Percentiles rank a stretch among this genome's conserved stretches.
phyloP scores from a whole-genome alignment of 805 yeast species.

The Starmerella davenportii region DNA sequence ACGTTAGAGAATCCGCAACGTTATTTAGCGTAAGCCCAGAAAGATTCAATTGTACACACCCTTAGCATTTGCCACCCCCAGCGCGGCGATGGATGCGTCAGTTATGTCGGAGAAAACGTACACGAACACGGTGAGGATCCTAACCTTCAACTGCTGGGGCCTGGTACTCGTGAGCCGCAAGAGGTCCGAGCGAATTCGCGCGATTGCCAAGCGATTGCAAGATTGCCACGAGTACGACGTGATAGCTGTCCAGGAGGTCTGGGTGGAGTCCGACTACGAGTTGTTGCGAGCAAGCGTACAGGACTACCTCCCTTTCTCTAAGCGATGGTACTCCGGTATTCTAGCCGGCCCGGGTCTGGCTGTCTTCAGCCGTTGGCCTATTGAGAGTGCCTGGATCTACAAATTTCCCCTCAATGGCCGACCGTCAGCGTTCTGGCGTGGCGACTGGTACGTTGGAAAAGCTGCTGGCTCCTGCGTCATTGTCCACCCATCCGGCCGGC shows the following conservation, averaged over 20 bases:
- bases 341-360: conserved; percentile 87
- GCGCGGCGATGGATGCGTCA: too few relatives aligned
- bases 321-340: conserved; percentile 68
- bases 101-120: not conserved
- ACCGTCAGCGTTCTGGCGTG: conserved; percentile 81
- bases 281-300: conserved; percentile 33
- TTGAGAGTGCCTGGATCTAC: conserved; percentile 57
- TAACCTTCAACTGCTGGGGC: conserved; percentile 45
- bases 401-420: conserved; percentile 86
- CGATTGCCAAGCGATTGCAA: conserved; percentile 48
- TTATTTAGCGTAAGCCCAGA: too few relatives aligned
- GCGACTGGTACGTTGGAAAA: conserved; percentile 96
- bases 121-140: conserved; percentile 18
- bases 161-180: conserved; percentile 62
- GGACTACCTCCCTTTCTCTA: conserved; percentile 38
- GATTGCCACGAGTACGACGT: conserved; percentile 43
- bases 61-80: too few relatives aligned
- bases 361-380: conserved; percentile 66
- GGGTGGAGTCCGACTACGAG: conserved; percentile 77
- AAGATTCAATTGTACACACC: too few relatives aligned
- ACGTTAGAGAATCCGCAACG: too few relatives aligned
- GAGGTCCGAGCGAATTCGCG: conserved; percentile 45
- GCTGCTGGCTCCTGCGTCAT: conserved; percentile 60
- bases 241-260: conserved; percentile 84
- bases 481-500: conserved; percentile 30